phyloP scores from a whole-genome alignment of 192 early-diverging fungal genomes.

The Gaertneriomyces sp. region DNA sequence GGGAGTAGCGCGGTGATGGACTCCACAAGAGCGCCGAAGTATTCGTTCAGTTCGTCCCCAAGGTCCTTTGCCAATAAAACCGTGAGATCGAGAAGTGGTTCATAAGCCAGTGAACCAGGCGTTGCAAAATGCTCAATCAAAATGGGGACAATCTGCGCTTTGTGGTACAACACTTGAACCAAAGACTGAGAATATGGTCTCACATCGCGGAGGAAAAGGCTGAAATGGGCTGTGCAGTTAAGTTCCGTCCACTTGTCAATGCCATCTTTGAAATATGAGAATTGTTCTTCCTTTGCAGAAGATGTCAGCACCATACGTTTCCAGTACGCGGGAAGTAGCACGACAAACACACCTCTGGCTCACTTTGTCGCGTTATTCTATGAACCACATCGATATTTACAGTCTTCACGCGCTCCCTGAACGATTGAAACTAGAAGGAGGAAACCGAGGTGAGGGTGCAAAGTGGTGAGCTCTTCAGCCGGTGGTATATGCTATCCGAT shows the following conservation, averaged over 20 bases:
- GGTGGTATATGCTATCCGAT: conserved; percentile 16
- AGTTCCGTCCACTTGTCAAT: conserved; percentile 83
- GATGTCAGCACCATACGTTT: not conserved
- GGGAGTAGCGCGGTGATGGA: conserved; percentile 65
- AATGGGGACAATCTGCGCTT: conserved; percentile 65
- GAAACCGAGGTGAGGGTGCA: not conserved
- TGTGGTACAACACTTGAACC: conserved; percentile 88
- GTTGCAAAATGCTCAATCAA: conserved; percentile 64
- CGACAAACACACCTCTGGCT: conserved; percentile 8
- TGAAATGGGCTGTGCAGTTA: conserved; percentile 84
- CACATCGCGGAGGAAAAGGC: conserved; percentile 66
- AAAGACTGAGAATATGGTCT: conserved; percentile 65
- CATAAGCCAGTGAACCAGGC: conserved; percentile 64
- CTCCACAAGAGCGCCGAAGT: conserved; percentile 65
- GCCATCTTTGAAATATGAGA: conserved; percentile 79
- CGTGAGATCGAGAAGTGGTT: conserved; percentile 75
- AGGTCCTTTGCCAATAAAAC: conserved; percentile 85
- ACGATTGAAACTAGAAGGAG: conserved; percentile 66
- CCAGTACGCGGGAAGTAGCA: not conserved
- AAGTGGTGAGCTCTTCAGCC: conserved; percentile 1
- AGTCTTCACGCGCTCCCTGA: conserved; percentile 59
- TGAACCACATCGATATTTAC: conserved; percentile 68
- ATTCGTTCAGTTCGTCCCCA: conserved; percentile 83
- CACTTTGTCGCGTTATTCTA: conserved; percentile 1
- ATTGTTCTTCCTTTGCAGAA: conserved; percentile 43